Evolutionary conservation across 495 filamentous ascomycete genomes (phyloP).

Genomic region (Diplogelasinospora grovesii): DNA sequence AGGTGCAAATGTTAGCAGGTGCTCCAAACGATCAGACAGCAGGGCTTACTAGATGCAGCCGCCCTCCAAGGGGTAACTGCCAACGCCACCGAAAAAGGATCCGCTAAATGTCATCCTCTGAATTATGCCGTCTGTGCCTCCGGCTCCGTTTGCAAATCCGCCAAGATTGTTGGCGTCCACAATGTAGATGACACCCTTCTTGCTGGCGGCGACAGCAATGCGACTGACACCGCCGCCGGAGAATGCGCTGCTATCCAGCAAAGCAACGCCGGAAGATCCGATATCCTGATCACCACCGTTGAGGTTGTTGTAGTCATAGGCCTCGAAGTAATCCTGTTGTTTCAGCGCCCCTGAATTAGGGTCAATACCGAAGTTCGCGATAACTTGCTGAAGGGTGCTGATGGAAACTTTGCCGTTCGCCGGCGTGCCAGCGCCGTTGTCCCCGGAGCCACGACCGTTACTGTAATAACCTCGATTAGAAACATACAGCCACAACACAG

Average conservation of each 20-base stretch:
- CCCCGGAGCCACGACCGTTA: no score
- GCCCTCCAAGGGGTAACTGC: conserved; percentile 39
- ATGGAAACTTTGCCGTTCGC: conserved; percentile 23
- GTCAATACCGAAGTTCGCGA: conserved; percentile 24
- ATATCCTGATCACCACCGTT: conserved; percentile 34
- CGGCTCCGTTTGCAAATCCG: conserved; percentile 37
- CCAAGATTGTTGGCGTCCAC: conserved; percentile 40
- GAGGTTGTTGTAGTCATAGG: conserved; percentile 31
- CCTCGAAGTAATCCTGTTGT: conserved; percentile 33
- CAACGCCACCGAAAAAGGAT: conserved; percentile 38
- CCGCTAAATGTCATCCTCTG: conserved; percentile 28
- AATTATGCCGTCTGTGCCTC: conserved; percentile 30
- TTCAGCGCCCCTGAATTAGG: conserved; percentile 23
- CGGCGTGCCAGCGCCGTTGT: conserved; percentile 10
- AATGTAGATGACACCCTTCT: conserved; percentile 36
- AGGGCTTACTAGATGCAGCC: conserved; percentile 48
- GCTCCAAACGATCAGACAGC: no score
- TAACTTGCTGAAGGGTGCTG: conserved; percentile 29
- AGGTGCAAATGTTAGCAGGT: no score
- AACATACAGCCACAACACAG: no score
- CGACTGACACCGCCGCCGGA: conserved; percentile 27
- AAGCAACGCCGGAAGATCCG: conserved; percentile 29
- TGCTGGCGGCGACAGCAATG: conserved; percentile 28
- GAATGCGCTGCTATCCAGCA: conserved; percentile 36
- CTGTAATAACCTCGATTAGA: no score